phyloP scores from a whole-genome alignment of 164 flowering plant genomes.

The Macadamia integrifolia region DNA sequence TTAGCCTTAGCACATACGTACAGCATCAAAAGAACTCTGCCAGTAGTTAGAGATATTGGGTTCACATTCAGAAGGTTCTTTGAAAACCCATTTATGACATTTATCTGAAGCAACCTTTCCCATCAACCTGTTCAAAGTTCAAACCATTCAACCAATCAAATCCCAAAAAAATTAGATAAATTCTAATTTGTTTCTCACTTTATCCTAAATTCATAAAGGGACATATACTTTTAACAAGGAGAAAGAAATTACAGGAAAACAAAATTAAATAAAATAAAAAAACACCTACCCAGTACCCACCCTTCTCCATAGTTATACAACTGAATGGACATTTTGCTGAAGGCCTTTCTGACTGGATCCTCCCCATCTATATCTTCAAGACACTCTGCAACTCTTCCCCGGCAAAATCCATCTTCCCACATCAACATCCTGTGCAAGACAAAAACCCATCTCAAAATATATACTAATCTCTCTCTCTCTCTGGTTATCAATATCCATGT shows the following conservation, averaged over 20 bases:
- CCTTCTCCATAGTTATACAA: conserved; percentile 99
- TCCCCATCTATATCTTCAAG: conserved; percentile 80
- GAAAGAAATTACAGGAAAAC: conserved; percentile 1
- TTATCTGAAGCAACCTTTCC: conserved; percentile 99
- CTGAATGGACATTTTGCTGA: conserved; percentile 99
- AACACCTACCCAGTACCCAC: conserved; percentile 98
- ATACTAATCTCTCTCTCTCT: not conserved
- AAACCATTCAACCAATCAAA: conserved; percentile 23
- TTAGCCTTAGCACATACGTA: conserved; percentile 30
- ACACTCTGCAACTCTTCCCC: conserved; percentile 64
- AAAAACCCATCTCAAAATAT: conserved; percentile 1
- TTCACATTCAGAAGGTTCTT: conserved; percentile 94
- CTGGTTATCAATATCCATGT: conserved; percentile 6
- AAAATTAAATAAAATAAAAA: conserved; percentile 11
- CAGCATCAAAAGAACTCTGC: conserved; percentile 99
- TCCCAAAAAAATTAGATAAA: conserved; percentile 1
- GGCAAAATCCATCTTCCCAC: conserved; percentile 99
- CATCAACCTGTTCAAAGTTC: conserved; percentile 80
- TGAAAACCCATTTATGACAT: conserved; percentile 99
- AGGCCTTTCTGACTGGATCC: conserved; percentile 90
- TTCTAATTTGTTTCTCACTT: not conserved
- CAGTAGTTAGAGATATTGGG: conserved; percentile 93
- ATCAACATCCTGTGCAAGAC: conserved; percentile 74
- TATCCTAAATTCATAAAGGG: too few species aligned
- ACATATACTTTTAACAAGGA: not conserved